These are phyloP conservation scores for Solanum commersonii DNA, from an alignment of 257 asterid genomes.

Conservation along the genomic window DNA sequence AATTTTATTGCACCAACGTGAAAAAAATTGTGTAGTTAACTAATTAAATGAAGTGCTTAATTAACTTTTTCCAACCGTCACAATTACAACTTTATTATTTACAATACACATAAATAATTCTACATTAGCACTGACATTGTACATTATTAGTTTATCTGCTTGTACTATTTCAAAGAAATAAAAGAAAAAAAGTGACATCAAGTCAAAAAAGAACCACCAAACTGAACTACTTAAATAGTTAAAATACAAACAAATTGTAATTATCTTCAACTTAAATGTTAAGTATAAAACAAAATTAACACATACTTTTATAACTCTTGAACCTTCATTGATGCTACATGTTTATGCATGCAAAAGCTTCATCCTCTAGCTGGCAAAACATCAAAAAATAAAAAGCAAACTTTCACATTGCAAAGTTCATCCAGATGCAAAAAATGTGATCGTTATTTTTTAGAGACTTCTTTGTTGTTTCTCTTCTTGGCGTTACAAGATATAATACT, in stretches of 20 bases:
- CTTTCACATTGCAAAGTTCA: background rate
- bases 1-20: background rate
- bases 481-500: background rate
- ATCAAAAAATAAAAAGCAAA: background rate
- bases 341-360: background rate
- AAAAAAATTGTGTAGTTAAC: background rate
- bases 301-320: background rate
- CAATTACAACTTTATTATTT: background rate
- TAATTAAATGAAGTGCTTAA: background rate
- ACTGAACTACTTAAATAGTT: background rate
- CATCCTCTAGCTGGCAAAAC: background rate
- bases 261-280: background rate
- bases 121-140: too few relatives aligned
- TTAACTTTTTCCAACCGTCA: background rate
- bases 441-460: background rate
- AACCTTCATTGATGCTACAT: background rate
- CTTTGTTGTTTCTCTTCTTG: background rate
- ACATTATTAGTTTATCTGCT: too few relatives aligned
- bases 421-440: background rate
- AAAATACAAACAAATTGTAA: background rate
- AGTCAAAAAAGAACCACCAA: background rate
- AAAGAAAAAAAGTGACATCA: background rate
- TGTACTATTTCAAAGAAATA: background rate
- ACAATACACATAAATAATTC: too few relatives aligned
- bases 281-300: background rate